A percentile compares a stretch with the other conserved stretches of the same genome.
These are phyloP conservation scores for Leishmania arabica DNA, from an alignment of 208 protist species.

Conservation along the genomic window DNA sequence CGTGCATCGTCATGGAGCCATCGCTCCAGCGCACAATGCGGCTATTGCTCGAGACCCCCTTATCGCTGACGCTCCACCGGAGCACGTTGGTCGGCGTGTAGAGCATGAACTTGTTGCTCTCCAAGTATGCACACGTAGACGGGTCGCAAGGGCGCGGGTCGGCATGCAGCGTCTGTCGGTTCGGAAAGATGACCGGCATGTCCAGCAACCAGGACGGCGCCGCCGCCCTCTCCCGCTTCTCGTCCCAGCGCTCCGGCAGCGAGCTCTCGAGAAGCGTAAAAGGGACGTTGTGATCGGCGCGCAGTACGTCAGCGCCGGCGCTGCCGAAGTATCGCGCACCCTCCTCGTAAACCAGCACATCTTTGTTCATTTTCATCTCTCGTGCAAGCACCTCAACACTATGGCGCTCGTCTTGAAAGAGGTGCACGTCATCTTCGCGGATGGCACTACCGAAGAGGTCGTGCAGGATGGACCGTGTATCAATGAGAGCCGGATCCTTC, in stretches of 20 bases:
- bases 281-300: slow-evolving; percentile 31
- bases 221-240: not conserved
- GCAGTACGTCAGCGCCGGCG: slow-evolving; percentile 40
- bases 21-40: slow-evolving; percentile 88
- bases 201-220: slow-evolving; percentile 71
- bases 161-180: slow-evolving; percentile 84
- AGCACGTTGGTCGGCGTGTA: slow-evolving; percentile 87
- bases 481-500: slow-evolving; percentile 59
- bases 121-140: slow-evolving; percentile 40
- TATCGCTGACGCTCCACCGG: slow-evolving; percentile 50
- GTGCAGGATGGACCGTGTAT: slow-evolving; percentile 61
- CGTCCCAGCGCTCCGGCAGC: slow-evolving; percentile 23
- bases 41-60: slow-evolving; percentile 53
- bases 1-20: slow-evolving; percentile 77
- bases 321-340: slow-evolving; percentile 68
- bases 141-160: slow-evolving; percentile 78
- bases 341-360: slow-evolving; percentile 37
- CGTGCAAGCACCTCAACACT: slow-evolving; percentile 18
- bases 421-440: slow-evolving; percentile 51
- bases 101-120: slow-evolving; percentile 72
- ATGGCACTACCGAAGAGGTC: slow-evolving; percentile 56
- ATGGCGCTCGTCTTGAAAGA: slow-evolving; percentile 27
- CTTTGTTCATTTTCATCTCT: slow-evolving; percentile 38
- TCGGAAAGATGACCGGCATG: slow-evolving; percentile 83
- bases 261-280: slow-evolving; percentile 57